phyloP scores from a whole-genome alignment of 2,329 filamentous ascomycete species.

The Rutstroemia sp. region DNA sequence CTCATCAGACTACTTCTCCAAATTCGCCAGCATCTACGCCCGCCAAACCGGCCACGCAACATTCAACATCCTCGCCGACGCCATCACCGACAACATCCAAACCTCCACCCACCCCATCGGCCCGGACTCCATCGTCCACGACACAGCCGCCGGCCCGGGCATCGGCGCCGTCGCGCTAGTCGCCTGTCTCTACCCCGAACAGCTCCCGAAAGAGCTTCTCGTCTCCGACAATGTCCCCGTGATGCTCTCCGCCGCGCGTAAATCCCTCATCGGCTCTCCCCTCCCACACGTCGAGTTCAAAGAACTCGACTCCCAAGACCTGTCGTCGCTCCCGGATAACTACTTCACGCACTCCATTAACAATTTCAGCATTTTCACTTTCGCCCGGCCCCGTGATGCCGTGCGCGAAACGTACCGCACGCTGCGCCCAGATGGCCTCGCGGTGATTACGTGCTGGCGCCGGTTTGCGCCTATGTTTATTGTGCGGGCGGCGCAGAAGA shows the following conservation, averaged over 20 bases:
- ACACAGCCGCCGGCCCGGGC: slow-evolving; percentile 29
- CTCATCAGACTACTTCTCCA: slow-evolving; percentile 27
- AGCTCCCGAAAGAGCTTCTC: slow-evolving; percentile 24
- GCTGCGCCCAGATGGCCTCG: not conserved
- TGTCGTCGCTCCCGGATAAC: not conserved
- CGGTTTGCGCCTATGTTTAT: not conserved
- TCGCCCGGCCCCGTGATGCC: not conserved
- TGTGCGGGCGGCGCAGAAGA: not conserved
- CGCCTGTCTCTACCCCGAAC: slow-evolving; percentile 20
- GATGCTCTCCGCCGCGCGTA: slow-evolving; percentile 25
- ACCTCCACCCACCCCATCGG: slow-evolving; percentile 16
- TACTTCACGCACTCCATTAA: not conserved
- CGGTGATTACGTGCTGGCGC: not conserved
- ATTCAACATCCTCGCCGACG: slow-evolving; percentile 24
- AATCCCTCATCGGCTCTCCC: slow-evolving; percentile 24
- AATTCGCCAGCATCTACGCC: slow-evolving; percentile 26
- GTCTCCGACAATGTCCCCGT: slow-evolving; percentile 26
- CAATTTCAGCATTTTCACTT: not conserved
- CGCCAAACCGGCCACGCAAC: slow-evolving; percentile 28
- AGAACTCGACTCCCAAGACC: not conserved
- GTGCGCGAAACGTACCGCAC: not conserved
- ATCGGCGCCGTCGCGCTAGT: slow-evolving; percentile 24
- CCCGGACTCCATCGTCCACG: slow-evolving; percentile 25
- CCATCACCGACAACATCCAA: slow-evolving; percentile 25
- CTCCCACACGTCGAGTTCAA: slow-evolving; percentile 20